Conservation (phyloP, 352 stramenopile genomes). For the Peronosclerospora sorghi region DNA sequence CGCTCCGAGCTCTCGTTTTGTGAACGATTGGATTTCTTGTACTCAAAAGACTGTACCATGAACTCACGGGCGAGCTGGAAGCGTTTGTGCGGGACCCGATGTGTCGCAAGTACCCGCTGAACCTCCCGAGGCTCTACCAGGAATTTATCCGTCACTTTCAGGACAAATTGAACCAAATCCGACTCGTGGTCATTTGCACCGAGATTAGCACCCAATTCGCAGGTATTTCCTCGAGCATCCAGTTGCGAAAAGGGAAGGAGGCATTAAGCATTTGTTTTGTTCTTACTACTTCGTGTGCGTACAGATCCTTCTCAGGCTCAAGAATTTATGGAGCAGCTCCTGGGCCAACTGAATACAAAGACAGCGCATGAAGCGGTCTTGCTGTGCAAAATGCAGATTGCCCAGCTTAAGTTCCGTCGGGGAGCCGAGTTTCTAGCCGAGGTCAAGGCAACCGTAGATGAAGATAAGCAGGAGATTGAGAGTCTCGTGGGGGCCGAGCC, state of each 20-base stretch:
- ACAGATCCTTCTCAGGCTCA: slow-evolving; percentile 52
- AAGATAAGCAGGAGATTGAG: slow-evolving; percentile 67
- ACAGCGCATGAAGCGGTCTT: slow-evolving; percentile 53
- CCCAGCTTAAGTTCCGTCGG: slow-evolving; percentile 56
- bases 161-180: slow-evolving; percentile 93
- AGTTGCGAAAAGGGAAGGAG: background rate
- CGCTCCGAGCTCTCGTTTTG: no score
- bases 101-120: slow-evolving; percentile 44
- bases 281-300: no score
- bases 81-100: slow-evolving; percentile 84
- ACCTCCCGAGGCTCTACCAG: slow-evolving; percentile 80
- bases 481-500: slow-evolving; percentile 79
- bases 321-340: slow-evolving; percentile 57
- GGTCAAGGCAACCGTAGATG: slow-evolving; percentile 59
- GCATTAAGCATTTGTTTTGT: no score
- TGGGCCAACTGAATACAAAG: slow-evolving; percentile 46
- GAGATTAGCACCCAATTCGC: slow-evolving; percentile 74
- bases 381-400: slow-evolving; percentile 72
- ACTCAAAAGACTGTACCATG: slow-evolving; percentile 91
- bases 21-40: background rate
- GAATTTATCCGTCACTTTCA: slow-evolving; percentile 92
- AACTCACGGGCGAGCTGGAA: slow-evolving; percentile 90
- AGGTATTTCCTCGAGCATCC: slow-evolving; percentile 12
- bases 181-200: slow-evolving; percentile 86
- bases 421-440: slow-evolving; percentile 40